Conservation (phyloP, 2,329 filamentous ascomycete species). For the Saccharata proteae region DNA sequence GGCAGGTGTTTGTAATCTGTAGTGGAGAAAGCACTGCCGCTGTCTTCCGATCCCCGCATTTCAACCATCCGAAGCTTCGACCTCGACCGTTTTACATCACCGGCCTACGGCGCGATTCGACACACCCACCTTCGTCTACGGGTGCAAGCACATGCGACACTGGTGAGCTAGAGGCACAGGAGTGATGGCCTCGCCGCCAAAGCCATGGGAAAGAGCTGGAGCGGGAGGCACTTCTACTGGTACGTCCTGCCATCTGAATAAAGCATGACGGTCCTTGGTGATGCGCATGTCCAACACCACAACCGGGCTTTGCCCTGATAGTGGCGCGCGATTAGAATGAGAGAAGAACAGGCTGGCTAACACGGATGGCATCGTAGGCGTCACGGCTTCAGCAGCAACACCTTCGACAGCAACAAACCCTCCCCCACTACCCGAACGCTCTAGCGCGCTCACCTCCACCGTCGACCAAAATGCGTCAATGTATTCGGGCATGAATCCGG, state of each 20-base stretch:
- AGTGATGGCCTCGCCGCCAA: slow-evolving; percentile 69
- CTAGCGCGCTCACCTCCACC: slow-evolving; percentile 62
- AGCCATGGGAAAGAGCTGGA: slow-evolving; percentile 87
- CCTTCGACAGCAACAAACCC: slow-evolving; percentile 31
- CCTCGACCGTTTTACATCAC: no score
- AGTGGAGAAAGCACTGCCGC: no score
- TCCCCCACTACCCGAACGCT: slow-evolving; percentile 69
- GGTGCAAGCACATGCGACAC: slow-evolving; percentile 11
- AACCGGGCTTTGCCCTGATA: slow-evolving; percentile 1
- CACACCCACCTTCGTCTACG: no score
- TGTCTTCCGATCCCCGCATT: no score
- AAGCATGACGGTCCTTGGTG: not conserved
- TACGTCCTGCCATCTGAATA: slow-evolving; percentile 2
- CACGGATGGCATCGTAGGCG: slow-evolving; percentile 4
- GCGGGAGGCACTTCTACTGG: slow-evolving; percentile 28
- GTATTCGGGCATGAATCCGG: slow-evolving; percentile 58
- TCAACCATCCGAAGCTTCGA: no score
- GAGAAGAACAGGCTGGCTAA: slow-evolving; percentile 3
- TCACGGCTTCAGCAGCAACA: slow-evolving; percentile 28
- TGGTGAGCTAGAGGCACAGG: slow-evolving; percentile 13
- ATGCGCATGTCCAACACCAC: not conserved
- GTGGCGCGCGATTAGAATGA: not conserved
- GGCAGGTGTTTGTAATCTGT: no score
- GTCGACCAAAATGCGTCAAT: slow-evolving; percentile 82
- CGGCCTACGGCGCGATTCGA: no score